These are phyloP conservation scores for Kingdonia uniflora DNA, from an alignment of 164 flowering plant genomes.

Conservation along the genomic window DNA sequence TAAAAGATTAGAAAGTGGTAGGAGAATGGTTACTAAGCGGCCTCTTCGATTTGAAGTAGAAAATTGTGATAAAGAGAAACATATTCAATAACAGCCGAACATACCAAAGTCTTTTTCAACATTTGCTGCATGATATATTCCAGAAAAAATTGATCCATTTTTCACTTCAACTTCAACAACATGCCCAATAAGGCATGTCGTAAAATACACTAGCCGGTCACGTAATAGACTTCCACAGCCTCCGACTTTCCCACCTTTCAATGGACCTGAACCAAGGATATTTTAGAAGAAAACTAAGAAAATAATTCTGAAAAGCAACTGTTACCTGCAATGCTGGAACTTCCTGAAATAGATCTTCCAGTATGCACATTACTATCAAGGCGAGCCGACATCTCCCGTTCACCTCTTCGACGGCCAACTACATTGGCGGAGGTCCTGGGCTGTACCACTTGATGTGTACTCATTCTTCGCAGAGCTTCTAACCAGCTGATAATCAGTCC, in stretches of 20 bases:
- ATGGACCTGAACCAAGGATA: slow-evolving; percentile 21
- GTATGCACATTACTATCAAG: slow-evolving; percentile 42
- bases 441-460: slow-evolving; percentile 50
- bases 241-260: slow-evolving; percentile 34
- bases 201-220: slow-evolving; percentile 60
- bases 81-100: slow-evolving; percentile 7
- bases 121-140: slow-evolving; percentile 74
- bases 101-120: slow-evolving; percentile 84
- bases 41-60: neutral
- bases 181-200: slow-evolving; percentile 82
- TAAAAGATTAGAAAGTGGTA: no score
- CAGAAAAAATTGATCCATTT: slow-evolving; percentile 77
- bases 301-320: slow-evolving; percentile 1
- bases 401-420: slow-evolving; percentile 54
- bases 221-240: slow-evolving; percentile 43
- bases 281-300: slow-evolving; percentile 4
- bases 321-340: slow-evolving; percentile 38
- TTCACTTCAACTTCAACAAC: slow-evolving; percentile 84
- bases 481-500: slow-evolving; percentile 1
- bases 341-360: slow-evolving; percentile 39
- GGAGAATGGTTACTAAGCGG: no score
- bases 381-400: slow-evolving; percentile 49
- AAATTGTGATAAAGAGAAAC: neutral
- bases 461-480: slow-evolving; percentile 35
- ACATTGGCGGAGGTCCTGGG: slow-evolving; percentile 64